These are phyloP conservation scores for Hymenoscyphus occultus DNA, from an alignment of 2,329 filamentous ascomycete genomes.

Conservation along the genomic window DNA sequence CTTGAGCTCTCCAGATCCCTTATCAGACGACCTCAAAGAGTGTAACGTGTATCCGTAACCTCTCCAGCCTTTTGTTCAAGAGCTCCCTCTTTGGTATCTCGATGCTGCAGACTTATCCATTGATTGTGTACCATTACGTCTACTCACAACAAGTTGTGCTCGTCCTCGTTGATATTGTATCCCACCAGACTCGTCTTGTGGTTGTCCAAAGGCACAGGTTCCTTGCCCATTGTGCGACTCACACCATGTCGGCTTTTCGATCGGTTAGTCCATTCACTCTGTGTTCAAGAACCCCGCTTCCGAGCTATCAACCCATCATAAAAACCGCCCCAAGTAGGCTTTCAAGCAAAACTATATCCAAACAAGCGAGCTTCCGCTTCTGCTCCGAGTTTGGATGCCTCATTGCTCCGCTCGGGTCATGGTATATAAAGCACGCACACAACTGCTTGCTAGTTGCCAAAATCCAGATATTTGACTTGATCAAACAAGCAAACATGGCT, in stretches of 20 bases:
- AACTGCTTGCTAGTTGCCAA: not conserved
- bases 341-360: not conserved
- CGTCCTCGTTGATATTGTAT: not conserved
- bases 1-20: not conserved
- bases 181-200: not conserved
- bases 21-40: constrained; percentile 8
- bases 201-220: not conserved
- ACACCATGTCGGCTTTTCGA: constrained; percentile 23
- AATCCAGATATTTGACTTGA: not conserved
- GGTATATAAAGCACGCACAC: not conserved
- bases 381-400: not conserved
- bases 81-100: not conserved
- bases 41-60: no score
- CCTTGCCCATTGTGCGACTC: not conserved
- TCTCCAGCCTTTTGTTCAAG: not conserved
- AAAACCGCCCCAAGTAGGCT: not conserved
- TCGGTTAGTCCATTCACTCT: constrained; percentile 16
- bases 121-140: not conserved
- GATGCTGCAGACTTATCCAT: not conserved
- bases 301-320: not conserved
- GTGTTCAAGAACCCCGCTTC: not conserved
- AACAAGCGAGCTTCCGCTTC: not conserved
- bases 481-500: not conserved
- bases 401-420: not conserved
- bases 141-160: not conserved